Base-by-base conservation (phyloP, 1,284 basidiomycete genomes). In the Cerrena zonata region DNA sequence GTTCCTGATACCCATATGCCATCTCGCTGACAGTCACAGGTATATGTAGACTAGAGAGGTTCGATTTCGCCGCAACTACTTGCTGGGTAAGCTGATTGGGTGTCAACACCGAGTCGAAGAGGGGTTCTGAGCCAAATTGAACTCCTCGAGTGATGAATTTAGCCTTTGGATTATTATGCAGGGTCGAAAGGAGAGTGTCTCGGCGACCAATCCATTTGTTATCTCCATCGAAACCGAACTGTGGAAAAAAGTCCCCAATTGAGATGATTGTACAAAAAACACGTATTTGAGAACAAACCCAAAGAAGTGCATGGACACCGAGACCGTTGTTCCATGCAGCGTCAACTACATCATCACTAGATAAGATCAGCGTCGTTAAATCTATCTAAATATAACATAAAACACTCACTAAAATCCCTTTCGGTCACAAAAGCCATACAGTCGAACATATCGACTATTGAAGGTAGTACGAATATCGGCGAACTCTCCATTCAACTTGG, bases 261-360 rank as follows among this genome's bases (percentile, higher is more conserved):
- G 18, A 22, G 13, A 22, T 19, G 13, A 23, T 19, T 42, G 11
- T 15, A 23, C 7, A 42, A 22, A 19, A 22, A 13, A 42, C 19
- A 19, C 13, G 5, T 15, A 22, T 5, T 22, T 13, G 18, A 13
- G 13, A 19, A 59, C 74, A 57, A 58, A 84, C 84, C 86, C 85
- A 90, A 50, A 89, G 78, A 15, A 89, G 68, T 22, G 84, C 82
- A 55, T 89, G 85, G 2, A 90, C 77, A 39, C 88, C 87, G 21
- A 90, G 65, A 3, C 77, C 74, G 39, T 80, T 79, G n/a, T 72
- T 65, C 82, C 84, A 89, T 3, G 88, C 87, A 22, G 87, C 86
- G 27, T 84, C 73, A 22, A 91, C 72, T 45, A 89, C 64, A 55
- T 87, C 74, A 60, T 90, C 74, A 53, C 85, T 85, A 46, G 18